phyloP scores from a whole-genome alignment of 768 basidiomycete species.

The Mycena indigotica region DNA sequence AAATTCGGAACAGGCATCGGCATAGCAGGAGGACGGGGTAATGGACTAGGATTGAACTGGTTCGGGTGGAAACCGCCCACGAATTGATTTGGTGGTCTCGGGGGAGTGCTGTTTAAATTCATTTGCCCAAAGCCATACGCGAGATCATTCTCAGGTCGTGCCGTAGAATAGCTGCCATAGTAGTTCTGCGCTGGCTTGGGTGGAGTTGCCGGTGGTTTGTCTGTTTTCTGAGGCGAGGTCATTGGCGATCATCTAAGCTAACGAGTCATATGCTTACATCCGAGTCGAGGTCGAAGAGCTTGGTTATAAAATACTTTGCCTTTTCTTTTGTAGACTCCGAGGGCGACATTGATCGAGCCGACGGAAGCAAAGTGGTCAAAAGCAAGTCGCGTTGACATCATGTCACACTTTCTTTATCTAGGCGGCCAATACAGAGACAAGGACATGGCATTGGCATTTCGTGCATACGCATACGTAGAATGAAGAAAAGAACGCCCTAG shows the following conservation, averaged over 20 bases:
- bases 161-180: constrained; percentile 9
- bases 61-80: constrained; percentile 21
- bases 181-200: constrained; percentile 15
- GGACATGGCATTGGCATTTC: background rate
- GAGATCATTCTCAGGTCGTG: constrained; percentile 8
- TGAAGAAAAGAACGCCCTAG: constrained; percentile 44
- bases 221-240: constrained; percentile 9
- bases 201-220: constrained; percentile 13
- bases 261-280: constrained; percentile 14
- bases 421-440: background rate
- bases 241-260: background rate
- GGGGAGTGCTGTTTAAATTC: constrained; percentile 3
- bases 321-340: constrained; percentile 18
- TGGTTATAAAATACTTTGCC: constrained; percentile 19
- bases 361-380: background rate
- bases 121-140: constrained; percentile 16
- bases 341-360: constrained; percentile 1
- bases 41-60: constrained; percentile 13
- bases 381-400: no score
- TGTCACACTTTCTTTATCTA: no score
- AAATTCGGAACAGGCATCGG: constrained; percentile 20
- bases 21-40: constrained; percentile 24
- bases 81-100: constrained; percentile 9
- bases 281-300: constrained; percentile 17
- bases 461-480: background rate